phyloP scores from a whole-genome alignment of 2,329 filamentous ascomycete genomes.

The Cladophialophora yegresii region DNA sequence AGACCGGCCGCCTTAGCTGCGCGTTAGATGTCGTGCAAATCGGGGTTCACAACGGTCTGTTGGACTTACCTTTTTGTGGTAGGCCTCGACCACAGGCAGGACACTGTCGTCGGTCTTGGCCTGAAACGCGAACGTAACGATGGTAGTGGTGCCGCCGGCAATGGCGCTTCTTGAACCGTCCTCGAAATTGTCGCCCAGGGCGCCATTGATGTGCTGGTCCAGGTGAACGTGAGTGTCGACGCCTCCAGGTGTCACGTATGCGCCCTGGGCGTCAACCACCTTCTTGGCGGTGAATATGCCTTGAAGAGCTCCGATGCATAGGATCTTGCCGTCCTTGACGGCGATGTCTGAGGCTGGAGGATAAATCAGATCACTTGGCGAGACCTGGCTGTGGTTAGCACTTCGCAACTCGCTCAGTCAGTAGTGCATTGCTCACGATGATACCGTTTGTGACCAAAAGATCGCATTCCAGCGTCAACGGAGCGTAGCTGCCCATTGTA shows the following conservation, averaged over 20 bases:
- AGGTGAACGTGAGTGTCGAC: conserved; percentile 24
- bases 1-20: conserved; percentile 44
- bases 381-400: conserved; percentile 12
- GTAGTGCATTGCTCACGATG: conserved; percentile 48
- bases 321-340: conserved; percentile 14
- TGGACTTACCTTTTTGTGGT: conserved; percentile 50
- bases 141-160: conserved; percentile 61
- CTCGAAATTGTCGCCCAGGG: conserved; percentile 47
- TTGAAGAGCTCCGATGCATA: conserved; percentile 13
- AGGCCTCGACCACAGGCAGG: conserved; percentile 50
- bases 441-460: conserved; percentile 49
- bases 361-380: conserved; percentile 19
- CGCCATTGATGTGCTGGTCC: conserved; percentile 14
- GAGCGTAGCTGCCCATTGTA: conserved; percentile 19
- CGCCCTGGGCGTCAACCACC: conserved; percentile 15
- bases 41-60: conserved; percentile 45
- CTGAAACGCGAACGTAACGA: conserved; percentile 60
- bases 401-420: conserved; percentile 37
- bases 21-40: conserved; percentile 45
- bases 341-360: conserved; percentile 21
- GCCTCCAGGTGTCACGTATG: conserved; percentile 19
- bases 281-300: conserved; percentile 5
- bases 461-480: conserved; percentile 36
- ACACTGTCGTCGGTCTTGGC: conserved; percentile 50
- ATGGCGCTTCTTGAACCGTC: conserved; percentile 58